Conservation (phyloP, 495 filamentous ascomycete species). For the Penicillium cosmopolitanum region DNA sequence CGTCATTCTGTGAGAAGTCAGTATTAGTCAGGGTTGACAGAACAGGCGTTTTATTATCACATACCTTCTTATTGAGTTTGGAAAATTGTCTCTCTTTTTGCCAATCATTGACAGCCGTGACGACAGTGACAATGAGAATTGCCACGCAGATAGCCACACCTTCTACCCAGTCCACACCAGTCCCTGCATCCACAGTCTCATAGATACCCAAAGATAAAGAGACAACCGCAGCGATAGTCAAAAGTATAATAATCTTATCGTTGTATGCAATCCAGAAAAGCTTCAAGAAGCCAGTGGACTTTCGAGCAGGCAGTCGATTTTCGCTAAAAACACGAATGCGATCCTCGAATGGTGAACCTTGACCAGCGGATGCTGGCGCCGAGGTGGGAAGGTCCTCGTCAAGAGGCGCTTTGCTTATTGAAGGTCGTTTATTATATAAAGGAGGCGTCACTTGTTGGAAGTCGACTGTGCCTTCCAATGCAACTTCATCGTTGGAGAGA, state of each 20-base stretch:
- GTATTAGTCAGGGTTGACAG: conserved; percentile 8
- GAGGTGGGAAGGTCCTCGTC: conserved; percentile 4
- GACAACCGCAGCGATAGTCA: conserved; percentile 73
- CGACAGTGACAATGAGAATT: conserved; percentile 74
- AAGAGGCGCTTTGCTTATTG: conserved; percentile 19
- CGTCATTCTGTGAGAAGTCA: conserved; percentile 62
- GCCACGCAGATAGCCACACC: conserved; percentile 78
- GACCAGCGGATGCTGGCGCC: conserved; percentile 18
- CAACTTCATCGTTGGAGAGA: conserved; percentile 67
- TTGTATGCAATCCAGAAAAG: conserved; percentile 87
- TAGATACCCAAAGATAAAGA: conserved; percentile 76
- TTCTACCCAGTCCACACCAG: conserved; percentile 75
- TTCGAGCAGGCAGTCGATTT: conserved; percentile 74
- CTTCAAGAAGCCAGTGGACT: conserved; percentile 70
- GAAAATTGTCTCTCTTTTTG: conserved; percentile 81
- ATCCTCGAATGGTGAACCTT: conserved; percentile 55
- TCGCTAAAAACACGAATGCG: conserved; percentile 73
- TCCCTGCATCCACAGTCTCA: conserved; percentile 52
- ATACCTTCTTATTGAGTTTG: conserved; percentile 69
- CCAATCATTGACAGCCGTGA: conserved; percentile 76
- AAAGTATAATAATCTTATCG: conserved; percentile 79
- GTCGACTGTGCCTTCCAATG: conserved; percentile 56
- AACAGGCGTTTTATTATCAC: conserved; percentile 6
- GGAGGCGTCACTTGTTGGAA: conserved; percentile 62
- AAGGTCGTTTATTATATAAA: conserved; percentile 15